These are phyloP conservation scores for Rhodotorula taiwanensis DNA, from an alignment of 768 basidiomycete genomes.

Conservation along the genomic window DNA sequence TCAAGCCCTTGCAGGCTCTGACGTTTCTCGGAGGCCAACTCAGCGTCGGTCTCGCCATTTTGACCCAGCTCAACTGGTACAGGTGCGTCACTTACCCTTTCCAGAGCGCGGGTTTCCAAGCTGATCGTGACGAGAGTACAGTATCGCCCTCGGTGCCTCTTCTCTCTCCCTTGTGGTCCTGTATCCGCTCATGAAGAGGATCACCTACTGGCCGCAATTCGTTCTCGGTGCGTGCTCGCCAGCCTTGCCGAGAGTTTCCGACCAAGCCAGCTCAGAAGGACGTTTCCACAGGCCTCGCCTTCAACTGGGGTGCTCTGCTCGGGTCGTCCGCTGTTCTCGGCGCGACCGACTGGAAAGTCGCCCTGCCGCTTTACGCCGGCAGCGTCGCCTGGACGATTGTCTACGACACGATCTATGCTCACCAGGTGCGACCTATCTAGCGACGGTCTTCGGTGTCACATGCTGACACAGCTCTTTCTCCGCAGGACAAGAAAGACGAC, in stretches of 20 bases:
- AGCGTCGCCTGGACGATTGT: constrained; percentile 89
- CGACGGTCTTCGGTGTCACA: neutral
- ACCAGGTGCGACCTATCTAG: constrained; percentile 58
- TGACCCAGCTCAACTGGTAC: constrained; percentile 90
- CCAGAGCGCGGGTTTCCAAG: too few relatives aligned
- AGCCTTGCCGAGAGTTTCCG: neutral
- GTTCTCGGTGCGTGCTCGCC: constrained; percentile 63
- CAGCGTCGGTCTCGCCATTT: constrained; percentile 68
- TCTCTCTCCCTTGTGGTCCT: constrained; percentile 77
- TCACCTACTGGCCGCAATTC: constrained; percentile 95
- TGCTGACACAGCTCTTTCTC: neutral
- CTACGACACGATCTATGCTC: constrained; percentile 96
- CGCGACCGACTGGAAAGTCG: constrained; percentile 68
- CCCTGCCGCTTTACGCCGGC: constrained; percentile 80
- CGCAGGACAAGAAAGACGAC: constrained; percentile 87
- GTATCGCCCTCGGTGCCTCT: constrained; percentile 84
- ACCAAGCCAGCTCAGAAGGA: fast-evolving
- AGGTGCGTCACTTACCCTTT: constrained; percentile 57
- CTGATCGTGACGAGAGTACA: constrained; percentile 43
- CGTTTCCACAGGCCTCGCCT: constrained; percentile 63
- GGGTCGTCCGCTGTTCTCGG: constrained; percentile 94
- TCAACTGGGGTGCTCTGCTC: constrained; percentile 93
- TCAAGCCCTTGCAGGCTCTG: constrained; percentile 67
- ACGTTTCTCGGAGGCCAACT: constrained; percentile 77
- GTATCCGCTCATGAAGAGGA: constrained; percentile 94